These are phyloP conservation scores for Colletotrichum abscissum DNA, from an alignment of 2,329 filamentous ascomycete species.

Conservation along the genomic window DNA sequence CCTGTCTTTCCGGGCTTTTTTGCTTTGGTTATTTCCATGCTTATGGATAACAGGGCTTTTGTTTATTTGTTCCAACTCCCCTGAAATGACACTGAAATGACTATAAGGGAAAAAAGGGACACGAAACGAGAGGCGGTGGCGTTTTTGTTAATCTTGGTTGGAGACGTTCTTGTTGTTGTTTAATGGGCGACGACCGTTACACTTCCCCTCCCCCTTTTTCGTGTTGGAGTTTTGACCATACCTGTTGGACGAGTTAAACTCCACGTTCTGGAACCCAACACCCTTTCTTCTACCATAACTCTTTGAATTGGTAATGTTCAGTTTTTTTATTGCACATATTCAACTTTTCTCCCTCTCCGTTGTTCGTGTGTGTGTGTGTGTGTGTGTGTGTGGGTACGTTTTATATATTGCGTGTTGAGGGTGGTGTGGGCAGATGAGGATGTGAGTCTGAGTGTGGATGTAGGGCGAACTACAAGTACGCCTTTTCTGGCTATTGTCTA, in stretches of 20 bases:
- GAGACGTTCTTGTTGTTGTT: no score
- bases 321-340: background rate
- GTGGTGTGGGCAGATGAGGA: no score
- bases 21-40: slow-evolving; percentile 12
- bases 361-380: no score
- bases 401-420: no score
- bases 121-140: slow-evolving; percentile 3
- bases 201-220: background rate
- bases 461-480: background rate
- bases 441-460: background rate
- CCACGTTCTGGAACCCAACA: background rate
- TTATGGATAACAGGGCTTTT: background rate
- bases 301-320: slow-evolving; percentile 23
- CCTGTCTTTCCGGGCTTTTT: slow-evolving; percentile 22
- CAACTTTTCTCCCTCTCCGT: background rate
- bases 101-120: background rate
- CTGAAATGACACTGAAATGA: background rate
- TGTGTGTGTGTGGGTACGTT: no score
- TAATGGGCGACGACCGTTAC: background rate
- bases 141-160: background rate
- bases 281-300: background rate
- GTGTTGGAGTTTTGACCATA: background rate
- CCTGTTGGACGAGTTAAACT: background rate
- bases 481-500: no score
- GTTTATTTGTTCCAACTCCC: background rate